These are phyloP conservation scores for Exophiala aquamarina DNA, from an alignment of 2,329 filamentous ascomycete species.

Conservation along the genomic window DNA sequence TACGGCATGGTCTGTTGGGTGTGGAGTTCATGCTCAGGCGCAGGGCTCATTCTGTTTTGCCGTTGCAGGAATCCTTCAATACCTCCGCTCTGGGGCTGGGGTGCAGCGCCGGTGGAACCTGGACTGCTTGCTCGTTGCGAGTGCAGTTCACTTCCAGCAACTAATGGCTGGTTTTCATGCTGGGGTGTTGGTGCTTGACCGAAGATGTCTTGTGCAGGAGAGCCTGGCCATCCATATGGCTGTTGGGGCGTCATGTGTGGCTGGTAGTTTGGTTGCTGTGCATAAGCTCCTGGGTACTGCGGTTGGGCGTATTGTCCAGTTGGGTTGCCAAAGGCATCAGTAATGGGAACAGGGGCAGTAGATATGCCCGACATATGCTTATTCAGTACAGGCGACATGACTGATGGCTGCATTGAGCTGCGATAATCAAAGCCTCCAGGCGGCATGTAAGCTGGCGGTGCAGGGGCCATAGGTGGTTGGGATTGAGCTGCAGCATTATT, in stretches of 20 bases:
- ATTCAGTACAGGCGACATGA: slow-evolving; percentile 9
- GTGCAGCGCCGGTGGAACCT: slow-evolving; percentile 1
- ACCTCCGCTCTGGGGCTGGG: slow-evolving; percentile 1
- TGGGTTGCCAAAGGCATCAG: slow-evolving; percentile 16
- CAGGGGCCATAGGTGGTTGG: slow-evolving; percentile 3
- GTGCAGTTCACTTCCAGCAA: neutral
- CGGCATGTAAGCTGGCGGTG: slow-evolving; percentile 10
- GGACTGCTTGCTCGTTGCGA: slow-evolving; percentile 14
- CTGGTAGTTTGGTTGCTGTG: neutral
- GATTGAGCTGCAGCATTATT: neutral
- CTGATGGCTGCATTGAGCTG: neutral
- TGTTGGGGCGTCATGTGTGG: neutral
- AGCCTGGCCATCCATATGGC: neutral
- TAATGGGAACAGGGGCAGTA: slow-evolving; percentile 4
- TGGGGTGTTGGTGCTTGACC: neutral
- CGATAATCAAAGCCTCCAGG: slow-evolving; percentile 10
- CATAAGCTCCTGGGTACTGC: neutral
- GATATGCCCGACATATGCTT: slow-evolving; percentile 11
- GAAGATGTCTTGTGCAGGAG: slow-evolving; percentile 11
- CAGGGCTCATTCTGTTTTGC: slow-evolving; percentile 11
- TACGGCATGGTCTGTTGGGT: neutral
- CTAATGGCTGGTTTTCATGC: neutral
- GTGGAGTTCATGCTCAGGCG: slow-evolving; percentile 9
- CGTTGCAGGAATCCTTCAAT: slow-evolving; percentile 15
- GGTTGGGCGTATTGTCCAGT: neutral